Evolutionary conservation across 176 grass and related monocot species (phyloP), one percentile per base, ranked within the genome.

Genomic region (Cenchrus americanus): DNA sequence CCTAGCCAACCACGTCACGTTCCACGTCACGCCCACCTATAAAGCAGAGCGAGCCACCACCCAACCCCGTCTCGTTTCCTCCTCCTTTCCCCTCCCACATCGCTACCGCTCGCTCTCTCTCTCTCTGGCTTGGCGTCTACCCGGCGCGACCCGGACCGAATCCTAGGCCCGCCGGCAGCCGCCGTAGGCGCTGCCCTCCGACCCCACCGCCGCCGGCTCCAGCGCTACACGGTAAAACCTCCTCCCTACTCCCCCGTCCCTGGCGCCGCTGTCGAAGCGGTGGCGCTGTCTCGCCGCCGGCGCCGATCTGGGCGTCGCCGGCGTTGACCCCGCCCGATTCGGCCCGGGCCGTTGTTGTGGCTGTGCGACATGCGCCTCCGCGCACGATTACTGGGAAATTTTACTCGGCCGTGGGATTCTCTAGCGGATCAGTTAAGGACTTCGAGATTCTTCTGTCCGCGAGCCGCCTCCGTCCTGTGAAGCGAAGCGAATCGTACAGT

Each of bases 1-100:
- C 83, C 79, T 88, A 86, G 74, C 86, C 83, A 69, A 34, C 86
- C 90, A 88, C 79, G 83, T 88, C 90, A 85, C 47, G 4, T 5
- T 81, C 86, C 90, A 92, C 59, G 90, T 92, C 90, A 88, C 62
- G 27, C 23, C 66, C 42, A 79, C 9, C 73, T 83, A 82, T 88
- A 69, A 82, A 86, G 51, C 4, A 3, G 21, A 23, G 26, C 60
- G 30, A 58, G 55, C 54, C 54, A 62, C 37, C 70, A 49, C 61
- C 66, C 48, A 5, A 37, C 41, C 46, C 46, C 69, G 46, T 51
- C 53, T 69, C 63, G 19, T 55, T 70, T 64, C 64, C 46, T 68
- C 60, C 32, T 24, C 57, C 86, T 79, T 79, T 63, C 44, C 51
- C 13, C 14, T 13, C 47, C 47, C 47, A 10, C 46, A 48, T 11